Evolutionary conservation across 768 basidiomycete genomes (phyloP), one percentile per base, ranked within the genome.

Genomic region (Tulasnella calospora): DNA sequence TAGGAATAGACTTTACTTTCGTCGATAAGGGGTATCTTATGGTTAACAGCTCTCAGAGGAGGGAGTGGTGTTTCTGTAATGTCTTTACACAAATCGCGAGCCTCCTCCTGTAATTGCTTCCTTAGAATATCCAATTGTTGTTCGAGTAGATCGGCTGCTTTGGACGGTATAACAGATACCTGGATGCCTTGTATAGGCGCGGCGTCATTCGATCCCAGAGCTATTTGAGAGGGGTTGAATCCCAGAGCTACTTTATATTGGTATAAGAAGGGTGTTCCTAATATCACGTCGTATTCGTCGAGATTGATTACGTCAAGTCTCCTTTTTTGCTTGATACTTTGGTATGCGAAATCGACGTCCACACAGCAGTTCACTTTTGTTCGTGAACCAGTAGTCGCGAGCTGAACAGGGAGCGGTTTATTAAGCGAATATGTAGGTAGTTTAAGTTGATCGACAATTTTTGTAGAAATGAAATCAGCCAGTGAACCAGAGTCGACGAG

Each of bases 331-430:
- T 83, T 80, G 0, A 88, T 84, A 0, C 67, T 35, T 78, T 87
- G 85, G 80, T 87, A 88, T 12, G 80, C 51, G 2, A 88, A 46
- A 0, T 81, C 12, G 0, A 80, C 85, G 3, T 46, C 76, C 0
- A 83, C 80, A 0, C 81, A 69, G 30, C 41, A 82, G 71, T 85
- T 87, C 0, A 88, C 81, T 73, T 84, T 85, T 0, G 86, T 83
- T 0, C 83, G 73, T 0, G 87, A 88, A 0, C 87, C 88, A 47
- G 86, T 84, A 0, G 86, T 85, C 0, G 87, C 87, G 0, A 89
- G 80, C 17, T 86, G 85, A 0, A 88, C 71, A 0, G 82, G 77
- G 1, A 88, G n/a, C 3, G 85, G 87, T 41, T 83, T 82, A 2
- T 73, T 40, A 13, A 81, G 80, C 0, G 27, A 12, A n/a, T 73